A percentile compares a stretch with the other conserved stretches of the same genome.
phyloP scores from a whole-genome alignment of 495 filamentous ascomycete genomes.

The Sporormia fimetaria region DNA sequence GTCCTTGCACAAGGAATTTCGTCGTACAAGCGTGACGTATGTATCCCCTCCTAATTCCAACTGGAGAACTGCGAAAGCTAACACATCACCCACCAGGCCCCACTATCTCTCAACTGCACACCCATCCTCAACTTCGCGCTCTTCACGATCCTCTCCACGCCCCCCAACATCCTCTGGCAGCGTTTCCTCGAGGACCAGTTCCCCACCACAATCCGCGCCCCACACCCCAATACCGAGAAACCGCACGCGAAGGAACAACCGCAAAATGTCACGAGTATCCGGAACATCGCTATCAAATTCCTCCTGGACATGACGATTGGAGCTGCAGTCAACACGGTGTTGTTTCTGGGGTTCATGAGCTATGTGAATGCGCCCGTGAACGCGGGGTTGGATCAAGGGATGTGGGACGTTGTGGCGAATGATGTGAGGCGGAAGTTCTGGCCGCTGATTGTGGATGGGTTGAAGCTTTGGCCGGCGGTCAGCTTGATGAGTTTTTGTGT shows the following conservation, averaged over 20 bases:
- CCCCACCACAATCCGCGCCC: constrained; percentile 35
- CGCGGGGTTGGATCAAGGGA: constrained; percentile 1
- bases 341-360: constrained; percentile 56
- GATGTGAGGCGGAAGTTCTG: constrained; percentile 46
- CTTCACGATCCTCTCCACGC: constrained; percentile 63
- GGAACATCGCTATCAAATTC: constrained; percentile 71
- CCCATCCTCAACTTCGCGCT: constrained; percentile 68
- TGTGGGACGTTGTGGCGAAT: not conserved
- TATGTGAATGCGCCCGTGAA: constrained; percentile 33
- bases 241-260: constrained; percentile 5
- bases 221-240: constrained; percentile 8
- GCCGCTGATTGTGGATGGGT: constrained; percentile 58
- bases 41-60: constrained; percentile 14
- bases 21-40: constrained; percentile 53
- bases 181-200: constrained; percentile 44
- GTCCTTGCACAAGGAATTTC: constrained; percentile 69
- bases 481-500: constrained; percentile 68
- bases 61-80: not conserved
- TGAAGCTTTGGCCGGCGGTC: constrained; percentile 78
- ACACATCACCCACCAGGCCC: constrained; percentile 32
- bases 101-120: constrained; percentile 45
- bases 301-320: constrained; percentile 71
- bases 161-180: constrained; percentile 85
- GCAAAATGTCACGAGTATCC: constrained; percentile 7
- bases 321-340: constrained; percentile 61